phyloP scores from a whole-genome alignment of 2,329 filamentous ascomycete genomes.

The Phoma herbarum region DNA sequence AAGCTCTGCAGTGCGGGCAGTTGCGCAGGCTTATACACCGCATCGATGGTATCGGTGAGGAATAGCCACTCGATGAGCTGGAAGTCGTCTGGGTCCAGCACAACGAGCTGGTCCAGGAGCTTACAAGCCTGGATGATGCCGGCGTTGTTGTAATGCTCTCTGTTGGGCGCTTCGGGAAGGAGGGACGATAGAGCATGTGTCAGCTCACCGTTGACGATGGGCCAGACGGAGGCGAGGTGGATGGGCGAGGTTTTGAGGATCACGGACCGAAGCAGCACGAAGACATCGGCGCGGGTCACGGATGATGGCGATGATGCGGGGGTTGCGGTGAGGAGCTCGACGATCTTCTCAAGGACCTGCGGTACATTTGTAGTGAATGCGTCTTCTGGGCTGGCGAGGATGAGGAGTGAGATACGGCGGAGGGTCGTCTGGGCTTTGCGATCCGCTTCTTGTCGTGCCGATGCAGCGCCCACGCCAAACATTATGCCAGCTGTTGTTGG shows the following conservation, averaged over 20 bases:
- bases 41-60: constrained; percentile 95
- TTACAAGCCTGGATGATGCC: constrained; percentile 92
- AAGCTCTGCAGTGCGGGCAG: constrained; percentile 75
- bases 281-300: constrained; percentile 85
- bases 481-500: constrained; percentile 95
- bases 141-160: constrained; percentile 78
- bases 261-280: constrained; percentile 84
- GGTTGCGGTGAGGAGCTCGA: constrained; percentile 85
- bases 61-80: constrained; percentile 99
- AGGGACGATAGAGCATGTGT: constrained; percentile 81
- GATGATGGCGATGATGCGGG: constrained; percentile 91
- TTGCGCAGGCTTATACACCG: constrained; percentile 79
- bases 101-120: constrained; percentile 86
- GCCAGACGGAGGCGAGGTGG: constrained; percentile 88
- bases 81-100: constrained; percentile 91
- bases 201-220: constrained; percentile 85
- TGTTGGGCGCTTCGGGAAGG: constrained; percentile 71
- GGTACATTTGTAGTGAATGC: constrained; percentile 80
- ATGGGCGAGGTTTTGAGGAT: constrained; percentile 80
- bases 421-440: constrained; percentile 91
- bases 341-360: constrained; percentile 79
- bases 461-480: constrained; percentile 96
- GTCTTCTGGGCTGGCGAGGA: constrained; percentile 80
- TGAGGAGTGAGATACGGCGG: constrained; percentile 78
- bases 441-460: constrained; percentile 92